A percentile compares a stretch with the other conserved stretches of the same genome.
Evolutionary conservation across 148 eudicot genomes (phyloP).

Genomic region (Fagopyrum tataricum): DNA sequence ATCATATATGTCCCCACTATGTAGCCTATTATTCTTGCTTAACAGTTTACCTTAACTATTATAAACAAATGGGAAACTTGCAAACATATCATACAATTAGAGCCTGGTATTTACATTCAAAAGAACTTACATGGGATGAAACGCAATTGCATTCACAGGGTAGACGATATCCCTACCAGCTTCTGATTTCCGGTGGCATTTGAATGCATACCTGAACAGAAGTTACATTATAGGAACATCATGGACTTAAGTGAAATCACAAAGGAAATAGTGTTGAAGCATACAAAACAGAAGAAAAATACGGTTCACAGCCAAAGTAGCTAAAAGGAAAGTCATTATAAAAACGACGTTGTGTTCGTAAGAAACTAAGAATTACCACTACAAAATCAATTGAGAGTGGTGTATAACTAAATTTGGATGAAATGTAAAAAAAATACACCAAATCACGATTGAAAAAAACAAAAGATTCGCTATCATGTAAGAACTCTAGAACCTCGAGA

Average conservation of each 20-base stretch:
- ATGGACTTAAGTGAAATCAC: neutral
- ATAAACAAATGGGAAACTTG: neutral
- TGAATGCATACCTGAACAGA: constrained; percentile 76
- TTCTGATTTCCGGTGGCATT: constrained; percentile 89
- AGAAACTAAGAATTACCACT: neutral
- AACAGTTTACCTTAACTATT: neutral
- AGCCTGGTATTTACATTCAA: neutral
- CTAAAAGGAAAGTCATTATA: neutral
- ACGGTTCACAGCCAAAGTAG: neutral
- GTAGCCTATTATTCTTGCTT: neutral
- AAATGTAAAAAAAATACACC: neutral
- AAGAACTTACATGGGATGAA: constrained; percentile 78
- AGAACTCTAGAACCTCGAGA: neutral
- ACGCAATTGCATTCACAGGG: constrained; percentile 94
- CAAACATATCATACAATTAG: neutral
- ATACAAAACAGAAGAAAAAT: neutral
- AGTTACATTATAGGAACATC: neutral
- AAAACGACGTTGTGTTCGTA: neutral
- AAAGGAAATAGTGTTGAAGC: neutral
- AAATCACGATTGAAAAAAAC: neutral
- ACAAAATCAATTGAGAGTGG: neutral
- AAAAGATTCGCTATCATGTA: neutral
- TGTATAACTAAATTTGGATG: neutral
- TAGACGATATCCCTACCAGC: constrained; percentile 94
- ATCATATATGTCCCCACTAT: neutral